A percentile compares a stretch with the other conserved stretches of the same genome.
These are phyloP conservation scores for Vigna trinervia DNA, from an alignment of 306 rosid genomes.

Conservation along the genomic window DNA sequence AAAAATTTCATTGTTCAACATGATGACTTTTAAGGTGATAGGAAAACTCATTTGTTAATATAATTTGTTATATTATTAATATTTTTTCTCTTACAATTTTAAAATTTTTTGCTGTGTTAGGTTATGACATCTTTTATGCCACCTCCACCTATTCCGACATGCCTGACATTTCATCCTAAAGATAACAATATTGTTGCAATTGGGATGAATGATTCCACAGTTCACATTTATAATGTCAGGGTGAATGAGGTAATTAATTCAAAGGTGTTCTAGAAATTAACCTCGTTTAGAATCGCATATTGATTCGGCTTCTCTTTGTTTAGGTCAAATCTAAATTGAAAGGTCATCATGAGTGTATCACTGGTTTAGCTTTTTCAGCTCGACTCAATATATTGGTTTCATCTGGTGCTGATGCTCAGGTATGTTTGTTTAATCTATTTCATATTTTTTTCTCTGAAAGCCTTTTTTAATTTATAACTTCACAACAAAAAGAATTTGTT, in stretches of 20 bases:
- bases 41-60: not conserved
- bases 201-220: constrained; percentile 76
- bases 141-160: constrained; percentile 74
- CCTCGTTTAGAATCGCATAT: not conserved
- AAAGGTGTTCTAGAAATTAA: constrained; percentile 18
- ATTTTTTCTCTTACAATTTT: not conserved
- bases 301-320: constrained; percentile 16
- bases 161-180: constrained; percentile 67
- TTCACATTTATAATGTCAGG: constrained; percentile 67
- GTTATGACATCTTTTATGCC: constrained; percentile 67
- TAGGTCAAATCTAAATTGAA: constrained; percentile 1
- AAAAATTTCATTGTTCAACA: constrained; percentile 8
- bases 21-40: not conserved
- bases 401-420: constrained; percentile 10
- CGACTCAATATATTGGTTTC: constrained; percentile 1
- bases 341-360: not conserved
- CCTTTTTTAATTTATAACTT: too few species aligned
- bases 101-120: constrained; percentile 36
- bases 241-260: constrained; percentile 62
- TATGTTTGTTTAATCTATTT: not conserved
- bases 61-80: not conserved
- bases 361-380: constrained; percentile 15
- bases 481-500: too few species aligned
- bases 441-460: too few species aligned
- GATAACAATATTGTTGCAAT: constrained; percentile 80